These are phyloP conservation scores for Haplosporangium sp. DNA, from an alignment of 371 early-diverging fungal genomes.

Conservation along the genomic window DNA sequence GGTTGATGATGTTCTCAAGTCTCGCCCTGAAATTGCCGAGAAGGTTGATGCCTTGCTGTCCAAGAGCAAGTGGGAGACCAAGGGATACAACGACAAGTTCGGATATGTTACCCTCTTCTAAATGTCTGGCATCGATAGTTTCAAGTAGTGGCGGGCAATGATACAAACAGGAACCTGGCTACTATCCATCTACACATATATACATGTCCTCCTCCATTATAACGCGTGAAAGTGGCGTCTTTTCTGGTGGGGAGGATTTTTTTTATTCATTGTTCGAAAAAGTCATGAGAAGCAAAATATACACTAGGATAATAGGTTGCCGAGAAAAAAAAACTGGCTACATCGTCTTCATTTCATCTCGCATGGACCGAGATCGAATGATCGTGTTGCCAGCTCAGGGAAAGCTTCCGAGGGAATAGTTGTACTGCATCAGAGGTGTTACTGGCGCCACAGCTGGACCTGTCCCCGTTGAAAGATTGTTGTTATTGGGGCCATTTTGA, in stretches of 20 bases:
- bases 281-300: no score
- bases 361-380: not conserved
- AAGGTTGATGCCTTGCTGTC: constrained; percentile 89
- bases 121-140: constrained; percentile 10
- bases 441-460: constrained; percentile 20
- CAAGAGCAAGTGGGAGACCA: constrained; percentile 92
- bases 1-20: constrained; percentile 94
- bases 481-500: constrained; percentile 7
- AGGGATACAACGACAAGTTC: constrained; percentile 95
- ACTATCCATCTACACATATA: no score
- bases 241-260: no score
- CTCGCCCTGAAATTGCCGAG: constrained; percentile 91
- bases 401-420: constrained; percentile 44
- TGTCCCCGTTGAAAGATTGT: constrained; percentile 5
- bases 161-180: no score
- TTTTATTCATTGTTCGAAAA: no score
- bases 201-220: no score
- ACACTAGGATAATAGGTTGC: no score
- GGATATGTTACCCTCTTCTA: constrained; percentile 84
- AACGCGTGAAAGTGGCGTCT: no score
- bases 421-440: constrained; percentile 49
- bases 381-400: constrained; percentile 16
- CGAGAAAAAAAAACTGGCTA: no score
- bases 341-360: not conserved
- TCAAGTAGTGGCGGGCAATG: no score